Percentiles rank a stretch among this genome's conserved stretches.
Evolutionary conservation across 345 rosid species (phyloP).

Genomic region (Eutrema japonicum): DNA sequence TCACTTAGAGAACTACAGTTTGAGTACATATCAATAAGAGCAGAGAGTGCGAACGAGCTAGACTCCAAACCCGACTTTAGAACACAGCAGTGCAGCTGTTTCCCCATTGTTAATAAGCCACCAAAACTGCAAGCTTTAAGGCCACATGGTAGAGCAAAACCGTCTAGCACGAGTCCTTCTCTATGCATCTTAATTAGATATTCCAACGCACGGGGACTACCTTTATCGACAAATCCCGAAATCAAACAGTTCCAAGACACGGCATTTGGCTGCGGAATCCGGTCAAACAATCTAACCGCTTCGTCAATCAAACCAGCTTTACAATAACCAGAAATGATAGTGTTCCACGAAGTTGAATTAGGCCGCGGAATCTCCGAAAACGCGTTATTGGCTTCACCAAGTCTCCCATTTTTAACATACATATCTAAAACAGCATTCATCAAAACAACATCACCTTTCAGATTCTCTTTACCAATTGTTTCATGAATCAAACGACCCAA

Average conservation of each 20-base stretch:
- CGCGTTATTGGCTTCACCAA: slow-evolving; percentile 55
- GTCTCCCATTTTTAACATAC: slow-evolving; percentile 70
- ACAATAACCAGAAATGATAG: slow-evolving; percentile 69
- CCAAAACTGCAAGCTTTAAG: slow-evolving; percentile 58
- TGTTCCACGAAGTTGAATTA: slow-evolving; percentile 71
- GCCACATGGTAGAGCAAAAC: slow-evolving; percentile 67
- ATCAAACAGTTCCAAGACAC: slow-evolving; percentile 76
- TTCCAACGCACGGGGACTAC: slow-evolving; percentile 55
- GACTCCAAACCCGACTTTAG: slow-evolving; percentile 58
- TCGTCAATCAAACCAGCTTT: slow-evolving; percentile 61
- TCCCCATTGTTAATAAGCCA: slow-evolving; percentile 53
- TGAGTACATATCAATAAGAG: slow-evolving; percentile 75
- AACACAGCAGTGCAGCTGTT: slow-evolving; percentile 62
- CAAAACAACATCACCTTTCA: slow-evolving; percentile 59
- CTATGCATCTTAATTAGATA: slow-evolving; percentile 62
- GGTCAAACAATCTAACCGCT: slow-evolving; percentile 59
- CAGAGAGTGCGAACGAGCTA: slow-evolving; percentile 58
- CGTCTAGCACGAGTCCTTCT: slow-evolving; percentile 62
- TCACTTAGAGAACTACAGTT: slow-evolving; percentile 54
- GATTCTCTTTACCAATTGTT: slow-evolving; percentile 44
- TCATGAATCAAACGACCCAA: slow-evolving; percentile 59
- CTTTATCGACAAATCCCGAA: slow-evolving; percentile 64
- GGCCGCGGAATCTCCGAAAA: slow-evolving; percentile 49
- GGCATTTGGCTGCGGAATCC: slow-evolving; percentile 53
- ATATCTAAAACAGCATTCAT: slow-evolving; percentile 74